Base-by-base conservation (phyloP, 352 stramenopile genomes). In the Pilasporangium apinafurcum region DNA sequence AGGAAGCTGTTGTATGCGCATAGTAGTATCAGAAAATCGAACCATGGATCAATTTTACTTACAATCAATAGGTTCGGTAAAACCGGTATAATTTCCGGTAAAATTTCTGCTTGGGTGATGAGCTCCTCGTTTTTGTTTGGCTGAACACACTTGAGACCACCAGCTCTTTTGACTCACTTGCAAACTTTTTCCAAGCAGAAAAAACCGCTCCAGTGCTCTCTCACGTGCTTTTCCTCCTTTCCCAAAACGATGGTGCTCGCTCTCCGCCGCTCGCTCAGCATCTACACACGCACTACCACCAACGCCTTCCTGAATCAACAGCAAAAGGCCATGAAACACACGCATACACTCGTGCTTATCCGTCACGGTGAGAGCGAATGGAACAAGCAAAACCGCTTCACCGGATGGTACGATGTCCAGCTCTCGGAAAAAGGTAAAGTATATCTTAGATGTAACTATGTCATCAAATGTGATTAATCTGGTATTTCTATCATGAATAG, bases 351-450 rank as follows among this genome's bases (percentile, higher is more conserved):
- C 26, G 78, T 96, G 58, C 74, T 98, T 54, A 82, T 98, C 44
- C 87, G 92, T 38, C 92, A 98, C 67, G 92, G 92, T 26, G 87
- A 98, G 65, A 93, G 69, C 46, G 95, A 95, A 49, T 98, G 92
- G 92, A 98, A 98, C 81, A 79, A 86, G 42, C 73, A 96, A 56
- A 97, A 97, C 68, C 72, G 84, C 30, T 98, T 97, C 58, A 98
- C 93, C 35, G 92, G 92, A 36, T 97, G 86, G 87, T 94, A 90
- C 59, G 87, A 98, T 62, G 91, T 95, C 46, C 86, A 94, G 48
- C 69, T 98, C 37, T 96, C 71, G 37, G 79, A 69, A 4, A 94
- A 89, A 47, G 76, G 57, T 65, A 32, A 30, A 35, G 9, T 34
- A 5, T 6, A 20, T 14, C 17, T 14, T 20, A 24, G 33, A 38